phyloP scores from a whole-genome alignment of 2,329 filamentous ascomycete species.

The Colletotrichum navitas region DNA sequence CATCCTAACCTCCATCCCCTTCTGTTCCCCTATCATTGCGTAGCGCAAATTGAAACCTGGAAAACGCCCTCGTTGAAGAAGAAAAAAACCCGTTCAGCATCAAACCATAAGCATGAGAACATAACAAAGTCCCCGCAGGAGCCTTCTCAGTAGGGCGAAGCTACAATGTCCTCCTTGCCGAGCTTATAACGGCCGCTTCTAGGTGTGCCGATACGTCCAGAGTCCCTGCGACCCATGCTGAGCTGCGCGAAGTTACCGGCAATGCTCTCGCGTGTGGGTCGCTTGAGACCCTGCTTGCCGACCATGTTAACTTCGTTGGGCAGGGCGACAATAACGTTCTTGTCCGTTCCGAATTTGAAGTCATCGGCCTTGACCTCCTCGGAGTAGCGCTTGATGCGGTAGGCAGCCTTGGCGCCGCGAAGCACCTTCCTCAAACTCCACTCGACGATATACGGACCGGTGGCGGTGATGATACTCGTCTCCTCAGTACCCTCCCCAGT shows the following conservation, averaged over 20 bases:
- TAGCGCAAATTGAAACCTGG: constrained; percentile 4
- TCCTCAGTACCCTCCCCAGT: constrained; percentile 84
- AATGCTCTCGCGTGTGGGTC: constrained; percentile 94
- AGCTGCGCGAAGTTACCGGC: constrained; percentile 66
- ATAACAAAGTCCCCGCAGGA: background rate
- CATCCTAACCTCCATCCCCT: constrained; percentile 6
- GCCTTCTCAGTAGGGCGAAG: constrained; percentile 67
- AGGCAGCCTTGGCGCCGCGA: constrained; percentile 84
- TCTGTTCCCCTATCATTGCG: constrained; percentile 8
- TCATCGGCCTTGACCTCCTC: constrained; percentile 98
- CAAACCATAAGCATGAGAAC: constrained; percentile 14
- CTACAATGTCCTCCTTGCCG: constrained; percentile 85
- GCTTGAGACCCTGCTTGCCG: constrained; percentile 84
- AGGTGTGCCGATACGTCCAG: constrained; percentile 64
- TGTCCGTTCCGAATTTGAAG: constrained; percentile 96
- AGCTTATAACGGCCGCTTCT: constrained; percentile 78
- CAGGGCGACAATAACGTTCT: constrained; percentile 96
- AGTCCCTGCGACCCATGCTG: constrained; percentile 63
- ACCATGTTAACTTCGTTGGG: constrained; percentile 99
- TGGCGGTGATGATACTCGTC: constrained; percentile 96
- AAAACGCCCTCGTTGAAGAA: constrained; percentile 8
- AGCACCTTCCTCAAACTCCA: constrained; percentile 96
- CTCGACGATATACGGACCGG: constrained; percentile 95
- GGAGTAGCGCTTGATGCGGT: constrained; percentile 95
- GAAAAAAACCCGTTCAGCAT: constrained; percentile 9